Conservation (phyloP, 345 rosid species). For the Eucalyptus marginata region DNA sequence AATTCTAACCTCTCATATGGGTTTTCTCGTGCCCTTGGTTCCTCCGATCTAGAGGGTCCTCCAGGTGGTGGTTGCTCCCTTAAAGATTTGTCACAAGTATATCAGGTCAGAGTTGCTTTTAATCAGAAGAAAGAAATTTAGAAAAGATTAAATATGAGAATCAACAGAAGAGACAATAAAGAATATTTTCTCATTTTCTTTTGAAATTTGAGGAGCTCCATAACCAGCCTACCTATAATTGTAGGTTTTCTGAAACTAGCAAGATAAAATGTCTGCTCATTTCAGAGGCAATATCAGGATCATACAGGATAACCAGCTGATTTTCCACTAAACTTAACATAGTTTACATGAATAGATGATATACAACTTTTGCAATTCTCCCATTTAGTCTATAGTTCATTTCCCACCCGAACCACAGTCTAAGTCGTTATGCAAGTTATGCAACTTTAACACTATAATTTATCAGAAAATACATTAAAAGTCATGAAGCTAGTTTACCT, state of each 20-base stretch:
- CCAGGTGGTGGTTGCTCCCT: constrained; percentile 64
- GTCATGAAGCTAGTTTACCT: constrained; percentile 8
- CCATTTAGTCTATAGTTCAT: neutral
- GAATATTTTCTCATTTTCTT: neutral
- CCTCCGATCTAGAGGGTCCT: constrained; percentile 61
- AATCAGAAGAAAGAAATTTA: neutral
- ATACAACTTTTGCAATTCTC: neutral
- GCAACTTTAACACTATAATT: neutral
- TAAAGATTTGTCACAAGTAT: neutral
- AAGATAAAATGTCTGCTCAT: neutral
- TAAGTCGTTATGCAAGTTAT: neutral
- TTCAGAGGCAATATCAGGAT: neutral
- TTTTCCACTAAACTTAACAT: neutral
- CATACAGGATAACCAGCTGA: neutral
- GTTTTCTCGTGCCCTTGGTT: constrained; percentile 76
- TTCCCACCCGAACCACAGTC: neutral
- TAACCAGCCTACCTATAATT: neutral
- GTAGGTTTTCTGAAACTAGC: neutral
- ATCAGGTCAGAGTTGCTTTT: neutral
- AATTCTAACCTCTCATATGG: constrained; percentile 39
- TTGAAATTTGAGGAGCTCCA: neutral
- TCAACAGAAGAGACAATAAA: neutral
- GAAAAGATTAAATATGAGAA: neutral
- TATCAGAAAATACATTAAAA: neutral
- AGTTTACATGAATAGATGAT: neutral